Evolutionary conservation across 768 basidiomycete genomes (phyloP), one percentile per base, ranked within the genome.

Genomic region (Cyclocybe cylindracea): DNA sequence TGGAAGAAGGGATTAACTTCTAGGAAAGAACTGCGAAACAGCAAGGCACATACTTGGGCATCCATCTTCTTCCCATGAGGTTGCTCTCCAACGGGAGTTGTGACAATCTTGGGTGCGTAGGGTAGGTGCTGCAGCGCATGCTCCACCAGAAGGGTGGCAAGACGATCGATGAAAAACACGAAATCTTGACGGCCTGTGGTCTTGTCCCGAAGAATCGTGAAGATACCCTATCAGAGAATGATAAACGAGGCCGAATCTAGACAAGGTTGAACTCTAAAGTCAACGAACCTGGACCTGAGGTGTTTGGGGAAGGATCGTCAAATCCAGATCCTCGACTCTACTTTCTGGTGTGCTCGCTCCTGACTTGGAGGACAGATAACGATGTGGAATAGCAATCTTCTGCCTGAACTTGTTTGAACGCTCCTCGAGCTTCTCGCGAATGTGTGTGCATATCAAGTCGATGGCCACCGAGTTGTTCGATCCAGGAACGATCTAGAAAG

Each of bases 391-490:
- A 36, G 88, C 90, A 65, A 97, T 83, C 62, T 85, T 81, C 54
- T 81, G 79, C 11, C 94, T 76, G 63, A 98, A 86, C 37, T 80
- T 77, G 18, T 83, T 80, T 3, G 86, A 79, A 3, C 95, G 85
- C 48, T 92, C 88, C 45, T 85, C 82, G 41, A 98, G 79, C 66
- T 97, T 86, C 36, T 87, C 82, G 24, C 85, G 82, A 51, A 98
- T 84, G 64, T 98, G 97, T 2, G 91, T 93, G 11, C 87, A 86
- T 47, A 99, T 93, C 36, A 99, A 77, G 54, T 97, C 95, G 48
- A 97, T 94, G 3, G 96, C 94, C 8, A 96, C 87, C 16, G 81
- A 67, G 62, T 98, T 98, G 57, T 93, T 85, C 3, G 83, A 83
- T 2, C 96, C 96, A 1, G 95, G 95, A n/a, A 99, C 95, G 57